Evolutionary conservation across 306 rosid genomes (phyloP), one percentile per base, ranked within the genome.

Genomic region (Pterocarpus macrocarpus): DNA sequence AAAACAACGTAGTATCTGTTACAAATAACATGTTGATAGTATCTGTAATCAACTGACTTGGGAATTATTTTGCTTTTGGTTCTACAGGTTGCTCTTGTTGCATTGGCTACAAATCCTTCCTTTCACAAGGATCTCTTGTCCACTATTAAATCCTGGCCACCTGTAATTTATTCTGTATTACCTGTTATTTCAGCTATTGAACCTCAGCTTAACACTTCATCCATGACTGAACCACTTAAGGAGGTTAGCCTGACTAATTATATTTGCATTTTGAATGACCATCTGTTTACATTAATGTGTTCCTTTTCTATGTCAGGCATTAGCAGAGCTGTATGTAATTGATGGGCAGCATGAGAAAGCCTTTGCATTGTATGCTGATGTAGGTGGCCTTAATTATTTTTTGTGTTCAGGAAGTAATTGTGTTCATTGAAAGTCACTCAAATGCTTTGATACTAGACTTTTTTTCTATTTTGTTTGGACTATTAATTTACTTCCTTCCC

Each of bases 61-160:
- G 75, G 49, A 64, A 73, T 69, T 72, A 64, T 75, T 73, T 50
- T 61, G 11, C 77, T 5, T 78, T 69, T 64, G 56, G 47, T 70
- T 80, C 76, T 8, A 70, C 85, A 93, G 96, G 91, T 93, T 87
- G 91, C 97, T 86, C 94, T 93, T n/a, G 94, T 91, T 77, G 94
- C 97, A 71, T 78, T 93, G 74, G 94, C 94, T 74, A 86, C 96
- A 85, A 93, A 88, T 84, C 89, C 94, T n/a, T 85, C 88, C 39
- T 91, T 85, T 85, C 97, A 93, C 81, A 79, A 84, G 88, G 90
- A 84, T 78, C 94, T 93, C 66, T 72, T 90, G 81, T 76, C 87
- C 28, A 91, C 91, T 36, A 81, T 93, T 68, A 93, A 86, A 81
- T 87, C 94, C 73, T 91, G 94, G 97, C 94, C 96, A 13, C 38